Percentiles rank a stretch among this genome's conserved stretches.
These are phyloP conservation scores for Auriscalpium vulgare DNA, from an alignment of 768 basidiomycete species.

Conservation along the genomic window DNA sequence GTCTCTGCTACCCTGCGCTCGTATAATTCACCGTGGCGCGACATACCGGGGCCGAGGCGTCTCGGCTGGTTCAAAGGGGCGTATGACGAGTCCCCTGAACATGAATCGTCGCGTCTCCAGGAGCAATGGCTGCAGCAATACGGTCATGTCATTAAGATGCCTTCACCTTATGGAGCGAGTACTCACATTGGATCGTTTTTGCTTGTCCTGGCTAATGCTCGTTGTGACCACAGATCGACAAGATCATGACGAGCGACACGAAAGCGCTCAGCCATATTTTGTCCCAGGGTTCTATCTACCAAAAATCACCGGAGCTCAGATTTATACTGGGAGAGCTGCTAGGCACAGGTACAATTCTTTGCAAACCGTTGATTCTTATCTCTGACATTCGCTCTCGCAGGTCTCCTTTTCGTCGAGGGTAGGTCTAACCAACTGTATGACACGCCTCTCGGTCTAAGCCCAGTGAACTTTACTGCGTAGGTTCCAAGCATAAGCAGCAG, in stretches of 20 bases:
- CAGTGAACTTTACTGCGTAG: background rate
- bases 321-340: background rate
- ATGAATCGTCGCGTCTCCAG: background rate
- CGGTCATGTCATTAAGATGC: background rate
- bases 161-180: background rate
- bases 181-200: background rate
- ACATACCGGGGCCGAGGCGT: background rate
- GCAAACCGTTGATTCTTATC: too few relatives aligned
- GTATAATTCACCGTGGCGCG: background rate
- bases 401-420: conserved; percentile 2
- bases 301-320: background rate
- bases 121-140: background rate
- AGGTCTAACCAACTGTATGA: background rate
- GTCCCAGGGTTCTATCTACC: background rate
- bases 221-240: background rate
- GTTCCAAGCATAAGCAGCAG: conserved; percentile 2
- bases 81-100: background rate
- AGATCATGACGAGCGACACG: background rate
- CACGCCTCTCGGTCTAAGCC: background rate
- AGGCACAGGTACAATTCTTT: background rate
- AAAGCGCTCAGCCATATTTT: background rate
- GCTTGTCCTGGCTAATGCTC: background rate
- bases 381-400: background rate
- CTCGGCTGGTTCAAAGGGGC: background rate
- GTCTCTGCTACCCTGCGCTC: background rate